phyloP scores from a whole-genome alignment of 2,329 filamentous ascomycete genomes.

The Fusarium proliferatum region DNA sequence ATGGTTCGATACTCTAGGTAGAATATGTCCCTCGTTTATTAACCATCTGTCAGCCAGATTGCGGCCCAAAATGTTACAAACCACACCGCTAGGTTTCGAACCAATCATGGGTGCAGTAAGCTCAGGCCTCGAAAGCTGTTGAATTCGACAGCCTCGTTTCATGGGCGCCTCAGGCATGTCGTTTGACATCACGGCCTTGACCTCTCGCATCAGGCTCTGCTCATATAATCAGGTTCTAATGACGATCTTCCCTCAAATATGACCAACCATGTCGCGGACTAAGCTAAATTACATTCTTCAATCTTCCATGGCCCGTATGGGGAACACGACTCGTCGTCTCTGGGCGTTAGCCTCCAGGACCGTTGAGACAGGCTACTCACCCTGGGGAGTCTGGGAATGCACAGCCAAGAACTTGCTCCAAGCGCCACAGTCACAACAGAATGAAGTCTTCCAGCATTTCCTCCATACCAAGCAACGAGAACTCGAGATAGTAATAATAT shows the following conservation, averaged over 20 bases:
- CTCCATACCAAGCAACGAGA: background rate
- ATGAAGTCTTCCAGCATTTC: background rate
- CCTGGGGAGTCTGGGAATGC: background rate
- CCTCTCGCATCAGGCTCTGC: fast-evolving
- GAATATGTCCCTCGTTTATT: background rate
- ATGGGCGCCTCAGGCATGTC: background rate
- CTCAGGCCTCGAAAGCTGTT: background rate
- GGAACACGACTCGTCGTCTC: fast-evolving
- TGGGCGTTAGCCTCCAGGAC: background rate
- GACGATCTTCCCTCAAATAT: too few species aligned
- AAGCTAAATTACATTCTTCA: background rate
- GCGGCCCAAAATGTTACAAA: background rate
- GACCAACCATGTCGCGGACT: background rate
- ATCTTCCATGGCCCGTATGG: background rate
- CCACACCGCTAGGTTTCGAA: background rate
- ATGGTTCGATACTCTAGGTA: fast-evolving
- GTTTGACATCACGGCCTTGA: background rate
- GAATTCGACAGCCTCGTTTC: background rate
- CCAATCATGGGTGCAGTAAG: background rate
- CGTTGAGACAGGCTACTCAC: background rate
- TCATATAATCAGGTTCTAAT: background rate
- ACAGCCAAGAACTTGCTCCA: background rate
- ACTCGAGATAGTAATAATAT: background rate
- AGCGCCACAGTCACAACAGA: background rate
- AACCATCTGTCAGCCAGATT: background rate